Base-by-base conservation (phyloP, 169 alveolate species). In the Miamiensis avidus region DNA sequence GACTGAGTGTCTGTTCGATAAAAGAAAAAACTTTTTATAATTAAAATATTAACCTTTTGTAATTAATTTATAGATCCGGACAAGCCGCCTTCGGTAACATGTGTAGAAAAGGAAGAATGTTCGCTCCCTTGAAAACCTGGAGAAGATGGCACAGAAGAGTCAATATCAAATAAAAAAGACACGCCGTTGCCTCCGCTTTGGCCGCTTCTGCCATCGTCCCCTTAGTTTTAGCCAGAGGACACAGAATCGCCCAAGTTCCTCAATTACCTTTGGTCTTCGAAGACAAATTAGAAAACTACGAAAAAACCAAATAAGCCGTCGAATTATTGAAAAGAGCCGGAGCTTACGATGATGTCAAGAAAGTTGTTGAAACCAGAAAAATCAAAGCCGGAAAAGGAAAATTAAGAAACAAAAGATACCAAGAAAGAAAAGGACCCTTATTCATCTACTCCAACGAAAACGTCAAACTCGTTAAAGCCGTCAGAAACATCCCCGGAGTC, bases 41-140 rank as follows among this genome's bases (percentile, higher is more conserved):
- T n/a, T n/a, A n/a, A n/a, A n/a, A n/a, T n/a, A n/a, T n/a, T n/a
- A n/a, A n/a, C n/a, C n/a, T n/a, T n/a, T n/a, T n/a, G n/a, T n/a
- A n/a, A n/a, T n/a, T n/a, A n/a, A n/a, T n/a, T n/a, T 11, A 49
- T 49, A 49, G 95, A 93, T 91, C 95, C 73, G 96, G 99, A 30
- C 99, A 99, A 97, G 99, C 99, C 72, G 99, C 99, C 82, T 99
- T 98, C 95, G 99, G 99, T 79, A 99, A 99, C 97, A 95, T 97
- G 98, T 98, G 99, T 90, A 95, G 99, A 84, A 99, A 99, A 76
- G 99, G 99, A 84, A 99, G 99, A 83, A 99, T 99, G 99, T 99
- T 97, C 95, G 98, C 98, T 88, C 99, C 99, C 31, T 97, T 98
- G 85, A 98, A 97, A 93, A 97, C 97, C 75, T 98, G 99, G 99